A percentile compares a stretch with the other conserved stretches of the same genome.
Conservation (phyloP, 495 filamentous ascomycete species). For the Acidomyces sp. region DNA sequence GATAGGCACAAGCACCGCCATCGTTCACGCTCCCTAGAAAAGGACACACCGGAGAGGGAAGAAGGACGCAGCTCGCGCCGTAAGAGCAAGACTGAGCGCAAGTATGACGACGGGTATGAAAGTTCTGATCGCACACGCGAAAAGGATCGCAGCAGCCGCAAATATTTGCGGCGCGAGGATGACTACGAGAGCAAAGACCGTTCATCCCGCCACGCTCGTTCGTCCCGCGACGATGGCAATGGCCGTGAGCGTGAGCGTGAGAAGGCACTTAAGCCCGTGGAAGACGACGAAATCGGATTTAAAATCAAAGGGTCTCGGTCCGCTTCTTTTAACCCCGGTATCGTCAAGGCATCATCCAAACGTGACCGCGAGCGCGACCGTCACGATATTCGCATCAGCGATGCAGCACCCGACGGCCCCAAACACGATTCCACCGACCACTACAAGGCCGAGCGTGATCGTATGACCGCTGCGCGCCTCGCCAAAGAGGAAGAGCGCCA, state of each 20-base stretch:
- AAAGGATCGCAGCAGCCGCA: slow-evolving; percentile 29
- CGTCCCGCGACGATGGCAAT: slow-evolving; percentile 28
- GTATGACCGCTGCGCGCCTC: slow-evolving; percentile 59
- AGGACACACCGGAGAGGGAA: slow-evolving; percentile 7
- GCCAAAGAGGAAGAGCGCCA: slow-evolving; percentile 54
- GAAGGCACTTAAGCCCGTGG: slow-evolving; percentile 15
- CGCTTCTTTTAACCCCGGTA: slow-evolving; percentile 9
- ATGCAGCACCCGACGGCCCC: not conserved
- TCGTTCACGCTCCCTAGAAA: slow-evolving; percentile 24
- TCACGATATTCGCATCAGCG: slow-evolving; percentile 11
- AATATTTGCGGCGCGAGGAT: slow-evolving; percentile 16
- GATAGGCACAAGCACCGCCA: slow-evolving; percentile 40
- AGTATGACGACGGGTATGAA: slow-evolving; percentile 15
- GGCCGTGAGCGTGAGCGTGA: slow-evolving; percentile 30
- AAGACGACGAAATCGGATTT: slow-evolving; percentile 22
- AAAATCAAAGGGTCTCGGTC: slow-evolving; percentile 27
- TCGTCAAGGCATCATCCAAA: slow-evolving; percentile 9
- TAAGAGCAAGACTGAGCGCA: slow-evolving; percentile 20
- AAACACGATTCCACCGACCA: slow-evolving; percentile 36
- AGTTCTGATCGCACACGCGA: slow-evolving; percentile 29
- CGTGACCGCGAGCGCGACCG: slow-evolving; percentile 15
- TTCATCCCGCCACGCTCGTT: slow-evolving; percentile 5
- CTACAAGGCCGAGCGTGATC: slow-evolving; percentile 64
- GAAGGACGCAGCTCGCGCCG: slow-evolving; percentile 12
- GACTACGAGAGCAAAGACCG: slow-evolving; percentile 6